Percentiles rank a stretch among this genome's conserved stretches.
Evolutionary conservation across 73 alveolate genomes (phyloP).

Genomic region (Tetrahymena borealis): DNA sequence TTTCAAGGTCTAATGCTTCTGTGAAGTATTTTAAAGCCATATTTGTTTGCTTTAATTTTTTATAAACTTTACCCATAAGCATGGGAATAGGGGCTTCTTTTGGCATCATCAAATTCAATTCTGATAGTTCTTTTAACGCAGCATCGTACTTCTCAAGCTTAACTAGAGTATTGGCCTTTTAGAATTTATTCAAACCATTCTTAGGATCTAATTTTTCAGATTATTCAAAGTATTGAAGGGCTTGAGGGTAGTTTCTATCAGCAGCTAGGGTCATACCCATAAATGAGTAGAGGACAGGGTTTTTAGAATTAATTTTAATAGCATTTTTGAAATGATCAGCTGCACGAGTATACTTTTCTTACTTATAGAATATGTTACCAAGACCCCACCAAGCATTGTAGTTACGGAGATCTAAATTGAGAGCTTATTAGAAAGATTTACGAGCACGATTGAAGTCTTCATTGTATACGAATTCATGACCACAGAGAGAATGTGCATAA

Average conservation of each 20-base stretch:
- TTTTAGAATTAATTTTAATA: slow-evolving; percentile 65
- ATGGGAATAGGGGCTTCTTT: slow-evolving; percentile 93
- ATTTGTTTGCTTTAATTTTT: slow-evolving; percentile 65
- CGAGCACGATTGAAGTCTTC: slow-evolving; percentile 85
- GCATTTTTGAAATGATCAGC: slow-evolving; percentile 70
- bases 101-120: slow-evolving; percentile 70
- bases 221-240: slow-evolving; percentile 69
- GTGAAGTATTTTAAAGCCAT: slow-evolving; percentile 81
- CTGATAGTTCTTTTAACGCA: slow-evolving; percentile 73
- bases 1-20: slow-evolving; percentile 82
- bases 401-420: slow-evolving; percentile 80
- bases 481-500: slow-evolving; percentile 88
- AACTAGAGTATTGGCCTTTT: slow-evolving; percentile 75
- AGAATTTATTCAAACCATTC: slow-evolving; percentile 78
- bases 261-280: slow-evolving; percentile 86
- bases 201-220: slow-evolving; percentile 75
- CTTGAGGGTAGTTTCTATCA: slow-evolving; percentile 64
- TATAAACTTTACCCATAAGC: slow-evolving; percentile 83
- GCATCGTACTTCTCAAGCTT: slow-evolving; percentile 71
- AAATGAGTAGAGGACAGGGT: slow-evolving; percentile 83
- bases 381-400: slow-evolving; percentile 99
- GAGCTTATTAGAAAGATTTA: slow-evolving; percentile 77
- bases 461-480: slow-evolving; percentile 90
- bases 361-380: slow-evolving; percentile 86
- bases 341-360: slow-evolving; percentile 88